Percentiles rank a stretch among this genome's conserved stretches.
Evolutionary conservation across 1,284 basidiomycete species (phyloP).

Genomic region (Ganoderma multipileum): DNA sequence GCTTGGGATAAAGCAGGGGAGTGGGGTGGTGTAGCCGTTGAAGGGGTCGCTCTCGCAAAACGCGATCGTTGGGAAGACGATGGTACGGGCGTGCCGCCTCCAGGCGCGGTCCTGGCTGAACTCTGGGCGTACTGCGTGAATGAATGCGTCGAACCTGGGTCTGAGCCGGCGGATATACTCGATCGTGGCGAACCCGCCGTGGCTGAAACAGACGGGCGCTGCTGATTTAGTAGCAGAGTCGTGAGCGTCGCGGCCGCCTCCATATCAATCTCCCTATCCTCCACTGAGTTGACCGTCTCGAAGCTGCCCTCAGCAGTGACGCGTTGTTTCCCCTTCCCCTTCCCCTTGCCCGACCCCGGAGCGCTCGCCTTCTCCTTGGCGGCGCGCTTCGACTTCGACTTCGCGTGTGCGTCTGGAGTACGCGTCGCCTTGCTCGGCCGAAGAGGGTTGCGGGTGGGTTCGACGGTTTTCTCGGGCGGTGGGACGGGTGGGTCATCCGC

Average conservation of each 20-base stretch:
- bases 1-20: conserved; percentile 29
- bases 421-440: conserved; percentile 33
- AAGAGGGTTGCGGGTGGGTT: conserved; percentile 37
- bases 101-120: conserved; percentile 54
- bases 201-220: conserved; percentile 63
- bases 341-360: conserved; percentile 58
- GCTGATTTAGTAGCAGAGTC: conserved; percentile 63
- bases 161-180: conserved; percentile 64
- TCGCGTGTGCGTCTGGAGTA: conserved; percentile 41
- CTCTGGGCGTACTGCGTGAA: conserved; percentile 69
- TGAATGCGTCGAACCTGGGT: conserved; percentile 58
- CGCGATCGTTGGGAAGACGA: conserved; percentile 43
- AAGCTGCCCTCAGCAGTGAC: conserved; percentile 30
- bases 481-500: conserved; percentile 71
- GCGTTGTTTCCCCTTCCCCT: conserved; percentile 43
- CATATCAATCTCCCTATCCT: conserved; percentile 71
- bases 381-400: conserved; percentile 36
- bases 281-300: conserved; percentile 31
- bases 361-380: conserved; percentile 44
- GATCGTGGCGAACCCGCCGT: conserved; percentile 70
- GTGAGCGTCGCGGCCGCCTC: conserved; percentile 82
- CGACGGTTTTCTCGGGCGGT: conserved; percentile 49
- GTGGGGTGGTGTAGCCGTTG: conserved; percentile 41
- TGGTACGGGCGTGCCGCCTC: conserved; percentile 37
- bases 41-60: conserved; percentile 35